Evolutionary conservation across 345 rosid genomes (phyloP), one percentile per base, ranked within the genome.

Genomic region (Syzygium aromaticum): DNA sequence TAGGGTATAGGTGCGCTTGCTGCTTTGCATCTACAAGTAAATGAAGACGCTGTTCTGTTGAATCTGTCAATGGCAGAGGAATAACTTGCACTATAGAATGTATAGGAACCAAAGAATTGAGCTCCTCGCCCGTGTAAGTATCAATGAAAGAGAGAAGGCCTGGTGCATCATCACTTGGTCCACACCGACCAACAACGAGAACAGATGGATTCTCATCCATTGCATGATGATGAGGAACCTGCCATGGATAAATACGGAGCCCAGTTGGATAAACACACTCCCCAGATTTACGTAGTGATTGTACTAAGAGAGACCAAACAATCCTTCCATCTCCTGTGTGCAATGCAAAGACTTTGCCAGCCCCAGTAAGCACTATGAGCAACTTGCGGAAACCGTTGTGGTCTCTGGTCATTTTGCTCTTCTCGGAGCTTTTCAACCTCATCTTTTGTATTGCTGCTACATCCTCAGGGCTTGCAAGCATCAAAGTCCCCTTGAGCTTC

Each of bases 191-290:
- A 92, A 98, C 93, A 84, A 96, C 92, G 89, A 98, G 95, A 89
- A 96, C 95, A 73, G 98, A 94, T 77, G 99, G 99, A 89, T 98
- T 98, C 90, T 92, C 93, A 90, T 95, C 98, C 98, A 98, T 52
- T 17, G 99, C 99, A 89, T 96, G 98, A 89, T 98, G 99, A 94
- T 98, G 99, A 85, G 99, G 99, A 78, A 96, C 92, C 91, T 96
- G 98, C 99, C 99, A 98, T 88, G 92, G 96, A 88, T 93, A 96
- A 90, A 98, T 56, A 87, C 91, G 94, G 73, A 96, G 88, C 67
- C 95, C 94, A 38, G 86, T 90, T 80, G 97, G 98, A 86, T 86
- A 89, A 86, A 88, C 90, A 88, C 98, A 96, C 11, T 91, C 52
- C 86, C 92, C 95, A 89, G 98, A 93, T 88, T 93, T 90, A 88